phyloP scores from a whole-genome alignment of 495 filamentous ascomycete genomes.

The Aspergillus asperescens region DNA sequence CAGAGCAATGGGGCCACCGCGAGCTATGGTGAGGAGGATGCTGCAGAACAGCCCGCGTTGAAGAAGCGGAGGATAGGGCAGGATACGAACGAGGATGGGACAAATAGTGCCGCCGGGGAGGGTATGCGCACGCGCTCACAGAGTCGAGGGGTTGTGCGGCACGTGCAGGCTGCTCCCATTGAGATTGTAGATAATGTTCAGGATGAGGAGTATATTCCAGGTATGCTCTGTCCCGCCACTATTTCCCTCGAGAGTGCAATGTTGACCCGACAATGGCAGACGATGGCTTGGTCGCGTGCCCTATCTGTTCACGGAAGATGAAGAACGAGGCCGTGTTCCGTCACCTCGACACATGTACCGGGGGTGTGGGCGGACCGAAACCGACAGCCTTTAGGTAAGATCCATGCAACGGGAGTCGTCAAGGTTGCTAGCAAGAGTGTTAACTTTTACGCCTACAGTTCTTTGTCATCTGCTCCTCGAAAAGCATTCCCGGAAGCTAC shows the following conservation, averaged over 20 bases:
- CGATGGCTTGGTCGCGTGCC: slow-evolving; percentile 76
- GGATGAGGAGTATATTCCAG: slow-evolving; percentile 35
- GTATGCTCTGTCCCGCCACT: no score
- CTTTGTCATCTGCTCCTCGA: slow-evolving; percentile 7
- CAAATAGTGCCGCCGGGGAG: slow-evolving; percentile 18
- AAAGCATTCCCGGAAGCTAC: slow-evolving; percentile 8
- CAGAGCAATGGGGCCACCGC: slow-evolving; percentile 6
- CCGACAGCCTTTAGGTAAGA: slow-evolving; percentile 30
- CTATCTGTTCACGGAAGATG: slow-evolving; percentile 72
- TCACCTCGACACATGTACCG: slow-evolving; percentile 66
- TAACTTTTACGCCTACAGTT: slow-evolving; percentile 9
- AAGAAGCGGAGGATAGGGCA: slow-evolving; percentile 45
- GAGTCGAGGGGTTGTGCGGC: slow-evolving; percentile 20
- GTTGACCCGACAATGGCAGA: slow-evolving; percentile 32
- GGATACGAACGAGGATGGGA: background rate
- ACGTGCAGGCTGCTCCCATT: slow-evolving; percentile 5
- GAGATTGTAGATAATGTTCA: slow-evolving; percentile 38
- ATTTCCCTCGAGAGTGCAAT: no score
- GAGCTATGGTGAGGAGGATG: slow-evolving; percentile 12
- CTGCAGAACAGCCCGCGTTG: slow-evolving; percentile 19
- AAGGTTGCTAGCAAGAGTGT: background rate
- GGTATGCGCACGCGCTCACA: slow-evolving; percentile 40
- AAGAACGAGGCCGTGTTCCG: slow-evolving; percentile 65
- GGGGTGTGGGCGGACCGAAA: slow-evolving; percentile 19
- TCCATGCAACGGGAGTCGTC: background rate